Evolutionary conservation across 2,329 filamentous ascomycete genomes (phyloP).

Genomic region (Claviceps maximensis): DNA sequence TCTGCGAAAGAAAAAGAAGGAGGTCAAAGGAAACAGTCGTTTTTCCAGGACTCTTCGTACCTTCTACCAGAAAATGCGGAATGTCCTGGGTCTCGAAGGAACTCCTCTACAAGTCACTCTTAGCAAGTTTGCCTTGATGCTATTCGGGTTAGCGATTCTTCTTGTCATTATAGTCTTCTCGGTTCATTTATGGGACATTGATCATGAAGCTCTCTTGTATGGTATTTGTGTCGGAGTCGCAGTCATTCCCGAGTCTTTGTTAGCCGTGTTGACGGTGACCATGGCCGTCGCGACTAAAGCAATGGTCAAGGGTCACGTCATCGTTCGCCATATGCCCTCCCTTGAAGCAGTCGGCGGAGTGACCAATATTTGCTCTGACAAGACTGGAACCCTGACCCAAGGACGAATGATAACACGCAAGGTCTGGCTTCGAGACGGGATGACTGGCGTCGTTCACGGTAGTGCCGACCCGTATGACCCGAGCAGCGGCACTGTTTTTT

Average conservation of each 20-base stretch:
- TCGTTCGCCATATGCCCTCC: constrained; percentile 51
- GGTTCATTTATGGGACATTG: constrained; percentile 38
- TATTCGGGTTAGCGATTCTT: constrained; percentile 59
- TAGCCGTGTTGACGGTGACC: constrained; percentile 58
- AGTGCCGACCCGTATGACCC: constrained; percentile 49
- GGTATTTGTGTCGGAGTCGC: constrained; percentile 49
- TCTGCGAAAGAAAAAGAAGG: constrained; percentile 43
- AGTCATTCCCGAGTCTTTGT: constrained; percentile 53
- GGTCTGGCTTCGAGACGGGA: constrained; percentile 44
- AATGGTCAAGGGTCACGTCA: constrained; percentile 51
- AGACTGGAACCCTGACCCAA: constrained; percentile 54
- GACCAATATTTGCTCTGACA: constrained; percentile 59
- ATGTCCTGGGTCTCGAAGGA: constrained; percentile 54
- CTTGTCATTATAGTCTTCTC: constrained; percentile 50
- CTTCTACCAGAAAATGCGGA: constrained; percentile 29
- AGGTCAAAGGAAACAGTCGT: constrained; percentile 26
- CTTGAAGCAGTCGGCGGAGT: constrained; percentile 56
- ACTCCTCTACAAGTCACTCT: constrained; percentile 78
- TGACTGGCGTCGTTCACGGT: constrained; percentile 38
- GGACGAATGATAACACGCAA: constrained; percentile 54
- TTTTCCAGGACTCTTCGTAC: constrained; percentile 31
- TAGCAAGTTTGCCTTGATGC: constrained; percentile 68
- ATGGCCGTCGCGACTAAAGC: constrained; percentile 54
- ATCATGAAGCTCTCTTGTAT: constrained; percentile 46
- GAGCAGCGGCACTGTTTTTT: constrained; percentile 37